These are phyloP conservation scores for Linnemannia hyalina DNA, from an alignment of 192 early-diverging fungal genomes.

Conservation along the genomic window DNA sequence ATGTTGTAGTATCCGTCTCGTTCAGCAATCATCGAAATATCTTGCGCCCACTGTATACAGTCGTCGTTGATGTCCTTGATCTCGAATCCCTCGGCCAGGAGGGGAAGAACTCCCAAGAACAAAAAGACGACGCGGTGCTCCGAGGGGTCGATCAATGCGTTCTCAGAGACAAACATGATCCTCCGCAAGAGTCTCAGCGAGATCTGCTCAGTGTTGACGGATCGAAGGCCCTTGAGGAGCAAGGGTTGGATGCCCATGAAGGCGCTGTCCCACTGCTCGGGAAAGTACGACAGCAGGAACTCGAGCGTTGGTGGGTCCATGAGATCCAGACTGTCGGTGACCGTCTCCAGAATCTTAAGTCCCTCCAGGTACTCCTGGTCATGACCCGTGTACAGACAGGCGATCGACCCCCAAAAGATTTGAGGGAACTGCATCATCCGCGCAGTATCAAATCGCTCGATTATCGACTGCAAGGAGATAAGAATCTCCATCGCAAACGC, in stretches of 20 bases:
- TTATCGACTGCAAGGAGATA: slow-evolving; percentile 73
- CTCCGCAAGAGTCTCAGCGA: slow-evolving; percentile 71
- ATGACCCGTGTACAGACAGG: slow-evolving; percentile 77
- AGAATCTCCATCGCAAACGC: slow-evolving; percentile 86
- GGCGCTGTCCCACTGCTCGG: slow-evolving; percentile 79
- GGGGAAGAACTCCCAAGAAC: slow-evolving; percentile 77
- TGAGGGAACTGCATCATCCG: slow-evolving; percentile 79
- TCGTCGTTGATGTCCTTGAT: slow-evolving; percentile 60
- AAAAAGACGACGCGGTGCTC: slow-evolving; percentile 69
- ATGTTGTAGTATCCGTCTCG: slow-evolving; percentile 62
- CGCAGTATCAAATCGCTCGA: slow-evolving; percentile 65
- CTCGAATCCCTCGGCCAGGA: slow-evolving; percentile 77
- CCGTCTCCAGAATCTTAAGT: slow-evolving; percentile 72
- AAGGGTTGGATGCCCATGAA: slow-evolving; percentile 84
- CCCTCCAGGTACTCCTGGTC: slow-evolving; percentile 85
- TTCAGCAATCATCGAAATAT: slow-evolving; percentile 65
- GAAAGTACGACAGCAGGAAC: slow-evolving; percentile 71
- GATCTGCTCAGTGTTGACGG: slow-evolving; percentile 64
- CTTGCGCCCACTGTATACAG: slow-evolving; percentile 65
- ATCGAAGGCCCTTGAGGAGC: slow-evolving; percentile 78
- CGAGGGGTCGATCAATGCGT: slow-evolving; percentile 73
- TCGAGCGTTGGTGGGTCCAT: slow-evolving; percentile 58
- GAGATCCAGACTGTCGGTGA: slow-evolving; percentile 73
- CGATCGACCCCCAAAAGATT: slow-evolving; percentile 85
- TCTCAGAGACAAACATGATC: slow-evolving; percentile 67